Evolutionary conservation across 2,329 filamentous ascomycete species (phyloP), one percentile per base, ranked within the genome.

Genomic region (Fusarium sambucinum): DNA sequence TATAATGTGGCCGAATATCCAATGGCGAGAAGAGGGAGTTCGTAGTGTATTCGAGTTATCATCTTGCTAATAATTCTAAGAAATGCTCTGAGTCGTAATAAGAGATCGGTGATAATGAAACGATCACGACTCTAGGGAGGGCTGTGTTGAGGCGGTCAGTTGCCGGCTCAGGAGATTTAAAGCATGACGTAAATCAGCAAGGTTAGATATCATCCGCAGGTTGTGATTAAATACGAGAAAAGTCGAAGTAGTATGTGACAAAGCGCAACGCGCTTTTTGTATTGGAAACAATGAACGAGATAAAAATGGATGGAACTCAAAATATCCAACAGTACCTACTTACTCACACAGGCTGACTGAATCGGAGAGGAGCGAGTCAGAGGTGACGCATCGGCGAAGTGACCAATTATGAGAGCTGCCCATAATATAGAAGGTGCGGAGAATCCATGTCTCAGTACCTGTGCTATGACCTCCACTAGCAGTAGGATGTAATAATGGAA

Each of bases 341-440:
- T 23, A 25, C 19, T 21, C 19, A 40, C 19, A 42, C 25, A 27
- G 21, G 50, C 50, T 55, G 63, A 59, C 59, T 55, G 56, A 66
- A 50, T 58, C 38, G 52, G 56, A 55, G 54, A 19, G 38, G 46
- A 48, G 51, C 66, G 65, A 72, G 71, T 72, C 68, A 73, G 59
- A 69, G 70, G 67, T 74, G 72, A 74, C 72, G 64, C 72, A 74
- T 73, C 72, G 64, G 69, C 60, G 51, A 68, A 52, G 40, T 37
- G 44, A 29, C 72, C 72, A 74, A 74, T 74, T 72, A 74, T 23
- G 45, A 38, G 41, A 57, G 47, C 10, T 42, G 47, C 33, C 23
- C 23, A 25, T 25, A 25, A 25, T 7, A 25, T 7, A 25, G 35
- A 38, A 38, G n/a, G n/a, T 38, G 35, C 35, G n/a, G 35, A 38